Evolutionary conservation across 1,139 yeast species (phyloP), one percentile per base, ranked within the genome.

Genomic region (Yamadazyma conglobata): DNA sequence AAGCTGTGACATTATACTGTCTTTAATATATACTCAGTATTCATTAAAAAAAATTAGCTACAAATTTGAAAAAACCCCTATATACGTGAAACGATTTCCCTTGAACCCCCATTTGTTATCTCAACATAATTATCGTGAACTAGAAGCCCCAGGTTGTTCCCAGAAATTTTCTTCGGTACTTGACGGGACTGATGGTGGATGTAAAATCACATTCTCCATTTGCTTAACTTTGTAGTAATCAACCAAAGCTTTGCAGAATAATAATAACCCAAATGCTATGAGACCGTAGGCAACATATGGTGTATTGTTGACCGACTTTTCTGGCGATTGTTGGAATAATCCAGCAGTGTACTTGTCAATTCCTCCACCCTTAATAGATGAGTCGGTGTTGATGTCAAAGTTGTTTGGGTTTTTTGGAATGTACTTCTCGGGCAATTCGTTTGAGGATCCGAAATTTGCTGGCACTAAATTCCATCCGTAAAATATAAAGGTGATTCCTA

Each of bases 401-500:
- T 62, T 60, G 41, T 77, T 73, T 2, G 91, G 84, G 42, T 77
- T 65, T 5, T 53, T 53, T 0, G 88, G 79, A 40, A 67, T 66
- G 50, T 70, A 61, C 43, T 65, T 56, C n/a, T 51, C 53, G 4
- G 70, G 68, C 22, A 58, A 43, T 21, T 49, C 42, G 31, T 64
- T 60, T 2, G 67, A 52, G 27, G 58, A 54, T 6, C 76, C 77
- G 38, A 68, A 64, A 43, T 70, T 68, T 20, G 73, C 63, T 1
- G 96, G 94, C 20, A 81, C 66, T 60, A 87, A 69, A 32, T 74
- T 70, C 53, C 76, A 80, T 2, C 95, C 95, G 45, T 80, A 79
- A 40, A 83, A 76, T 28, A 89, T 66, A 44, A 93, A 73, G 0
- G 96, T 88, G 34, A 86, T 56, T 3, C 98, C 98, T 34, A 91